These are phyloP conservation scores for Lagenidium giganteum DNA, from an alignment of 352 stramenopile genomes.

Conservation along the genomic window DNA sequence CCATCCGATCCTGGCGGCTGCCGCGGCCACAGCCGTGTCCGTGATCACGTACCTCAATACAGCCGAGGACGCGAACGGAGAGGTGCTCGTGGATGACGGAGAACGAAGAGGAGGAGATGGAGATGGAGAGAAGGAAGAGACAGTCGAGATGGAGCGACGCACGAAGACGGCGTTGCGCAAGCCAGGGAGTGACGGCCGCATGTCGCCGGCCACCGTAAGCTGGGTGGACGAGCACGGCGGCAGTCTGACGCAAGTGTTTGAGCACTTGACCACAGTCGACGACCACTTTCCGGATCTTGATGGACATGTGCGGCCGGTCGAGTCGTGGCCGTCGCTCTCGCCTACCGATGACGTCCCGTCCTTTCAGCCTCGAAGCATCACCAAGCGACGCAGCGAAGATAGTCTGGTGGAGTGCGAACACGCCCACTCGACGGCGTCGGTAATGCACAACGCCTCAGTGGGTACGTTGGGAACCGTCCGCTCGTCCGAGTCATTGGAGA, in stretches of 20 bases:
- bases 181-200: slow-evolving; percentile 22
- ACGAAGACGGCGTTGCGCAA: slow-evolving; percentile 20
- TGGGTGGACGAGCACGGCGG: slow-evolving; percentile 82
- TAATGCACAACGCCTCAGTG: background rate
- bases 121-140: too few relatives aligned
- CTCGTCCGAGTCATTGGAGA: slow-evolving; percentile 15
- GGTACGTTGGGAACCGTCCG: too few relatives aligned
- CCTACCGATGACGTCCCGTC: background rate
- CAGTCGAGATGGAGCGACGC: slow-evolving; percentile 14
- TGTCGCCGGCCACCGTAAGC: slow-evolving; percentile 60
- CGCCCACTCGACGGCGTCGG: slow-evolving; percentile 12
- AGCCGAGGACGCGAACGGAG: slow-evolving; percentile 23
- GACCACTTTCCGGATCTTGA: slow-evolving; percentile 13
- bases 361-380: background rate
- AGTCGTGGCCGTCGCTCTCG: background rate
- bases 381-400: background rate
- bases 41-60: slow-evolving; percentile 82
- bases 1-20: slow-evolving; percentile 73
- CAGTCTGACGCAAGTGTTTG: slow-evolving; percentile 74
- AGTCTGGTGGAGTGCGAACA: background rate
- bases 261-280: slow-evolving; percentile 17
- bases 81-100: too few relatives aligned
- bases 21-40: slow-evolving; percentile 73
- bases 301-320: slow-evolving; percentile 2
- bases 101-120: background rate